phyloP scores from a whole-genome alignment of 2,329 filamentous ascomycete genomes.

The Leptographium procerum region DNA sequence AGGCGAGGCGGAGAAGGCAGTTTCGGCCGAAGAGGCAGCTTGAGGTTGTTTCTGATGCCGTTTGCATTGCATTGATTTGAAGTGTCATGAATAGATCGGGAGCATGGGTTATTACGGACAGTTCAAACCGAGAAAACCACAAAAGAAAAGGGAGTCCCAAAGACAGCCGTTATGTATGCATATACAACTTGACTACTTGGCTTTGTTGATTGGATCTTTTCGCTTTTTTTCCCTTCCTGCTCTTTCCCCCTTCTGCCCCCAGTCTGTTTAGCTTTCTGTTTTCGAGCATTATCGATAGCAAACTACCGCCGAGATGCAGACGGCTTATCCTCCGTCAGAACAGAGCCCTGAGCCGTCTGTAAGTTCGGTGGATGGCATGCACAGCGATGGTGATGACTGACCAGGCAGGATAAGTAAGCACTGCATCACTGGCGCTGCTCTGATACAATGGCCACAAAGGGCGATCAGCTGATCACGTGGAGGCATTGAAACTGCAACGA shows the following conservation, averaged over 20 bases:
- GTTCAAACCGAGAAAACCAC: not conserved
- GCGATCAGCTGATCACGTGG: too few species aligned
- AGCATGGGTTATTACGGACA: not conserved
- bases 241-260: not conserved
- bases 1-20: not conserved
- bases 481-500: too few species aligned
- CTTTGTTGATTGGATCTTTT: not conserved
- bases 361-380: not conserved
- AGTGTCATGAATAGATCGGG: not conserved
- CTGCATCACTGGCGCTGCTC: too few species aligned
- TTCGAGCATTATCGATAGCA: not conserved
- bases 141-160: not conserved
- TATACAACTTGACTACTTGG: not conserved
- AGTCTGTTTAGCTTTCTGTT: not conserved
- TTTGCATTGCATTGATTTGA: not conserved
- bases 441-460: too few species aligned
- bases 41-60: not conserved
- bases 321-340: not conserved
- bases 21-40: not conserved
- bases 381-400: not conserved
- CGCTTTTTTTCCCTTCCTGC: not conserved
- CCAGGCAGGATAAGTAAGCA: too few species aligned
- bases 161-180: not conserved
- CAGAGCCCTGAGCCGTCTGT: not conserved
- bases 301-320: not conserved